Base-by-base conservation (phyloP, 352 stramenopile genomes). In the Globisporangium ultimum region DNA sequence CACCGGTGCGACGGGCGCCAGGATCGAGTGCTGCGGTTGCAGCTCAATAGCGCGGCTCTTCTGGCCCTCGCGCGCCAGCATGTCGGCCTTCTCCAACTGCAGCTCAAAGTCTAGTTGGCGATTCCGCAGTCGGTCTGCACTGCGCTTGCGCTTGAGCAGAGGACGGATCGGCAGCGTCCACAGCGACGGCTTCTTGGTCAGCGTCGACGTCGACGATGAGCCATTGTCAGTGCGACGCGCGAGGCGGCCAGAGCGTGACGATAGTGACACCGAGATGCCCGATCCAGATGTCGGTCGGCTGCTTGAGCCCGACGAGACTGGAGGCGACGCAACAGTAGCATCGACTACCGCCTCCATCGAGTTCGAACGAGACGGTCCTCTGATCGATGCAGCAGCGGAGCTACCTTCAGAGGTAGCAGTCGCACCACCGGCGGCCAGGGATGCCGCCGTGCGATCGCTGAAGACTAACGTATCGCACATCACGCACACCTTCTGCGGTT, bases 401-500 rank as follows among this genome's bases (percentile, higher is more conserved):
- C 2, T 32, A 5, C 24, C 24, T 32, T 32, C 28, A 13, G 48
- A 20, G 6, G 38, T 50, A 7, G 40, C 20, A 22, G 61, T 36
- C 2, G 34, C 58, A 36, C 11, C 15, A 17, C 11, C 28, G 15
- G 22, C 40, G 24, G 32, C 55, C 24, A 38, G n/a, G 14, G 38
- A 45, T 13, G 42, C 22, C 1, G 54, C 55, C 10, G 47, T 50
- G 47, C 47, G 55, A 9, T 63, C 60, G 34, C 46, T 61, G 34
- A 85, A 69, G 11, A 77, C 70, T 3, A 78, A 55, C n/a, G 66
- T 56, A 1, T 86, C 76, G 53, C 77, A 89, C 53, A 78, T 61
- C 11, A 75, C 66, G 47, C 77, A 89, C 17, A 89, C 55, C 60
- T 85, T 87, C 58, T 89, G 80, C 28, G 71, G 76, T 24, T 75